Base-by-base conservation (phyloP, 2,329 filamentous ascomycete genomes). In the Xylariaceae sp. region DNA sequence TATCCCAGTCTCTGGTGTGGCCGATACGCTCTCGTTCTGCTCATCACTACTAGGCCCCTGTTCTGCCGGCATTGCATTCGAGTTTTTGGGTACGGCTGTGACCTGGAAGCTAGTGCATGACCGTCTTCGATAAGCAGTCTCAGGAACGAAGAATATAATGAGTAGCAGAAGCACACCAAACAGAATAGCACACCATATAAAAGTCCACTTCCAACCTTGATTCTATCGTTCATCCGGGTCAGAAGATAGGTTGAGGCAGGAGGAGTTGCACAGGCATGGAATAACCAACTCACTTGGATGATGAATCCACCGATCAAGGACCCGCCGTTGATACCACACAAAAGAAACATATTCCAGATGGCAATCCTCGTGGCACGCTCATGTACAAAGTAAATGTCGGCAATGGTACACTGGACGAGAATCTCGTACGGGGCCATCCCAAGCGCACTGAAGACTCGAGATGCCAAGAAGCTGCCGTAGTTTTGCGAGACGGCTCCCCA, bases 361-460 rank as follows among this genome's bases (percentile, higher is more conserved):
- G 76, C 75, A 35, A 75, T 76, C 44, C 74, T 71, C 23, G 74
- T 76, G 3, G 75, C 77, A 5, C 77, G 74, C 68, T 80, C 72
- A 60, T 79, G 77, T 3, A 78, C 75, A 59, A 76, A 79, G 64
- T 77, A 80, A 34, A 79, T 66, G 54, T 79, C 77, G 4, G 75
- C 75, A 51, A 78, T 76, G 0, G 78, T 82, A 66, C 77, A 79
- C 68, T 81, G 80, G 3, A 83, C 78, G 4, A 83, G 69, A 2
- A 80, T 75, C 64, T 83, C 80, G 58, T 77, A 78, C 0, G 80
- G 75, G 0, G 79, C 78, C 76, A 81, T 80, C 3, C 78, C 78
- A 4, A 82, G 67, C 3, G 76, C 79, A 4, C 74, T 74, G 18
- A 80, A 70, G 39, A 81, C 73, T 10, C 79, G 73, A 54, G 75